These are phyloP conservation scores for Candida orba DNA, from an alignment of 805 yeast species.

Conservation along the genomic window DNA sequence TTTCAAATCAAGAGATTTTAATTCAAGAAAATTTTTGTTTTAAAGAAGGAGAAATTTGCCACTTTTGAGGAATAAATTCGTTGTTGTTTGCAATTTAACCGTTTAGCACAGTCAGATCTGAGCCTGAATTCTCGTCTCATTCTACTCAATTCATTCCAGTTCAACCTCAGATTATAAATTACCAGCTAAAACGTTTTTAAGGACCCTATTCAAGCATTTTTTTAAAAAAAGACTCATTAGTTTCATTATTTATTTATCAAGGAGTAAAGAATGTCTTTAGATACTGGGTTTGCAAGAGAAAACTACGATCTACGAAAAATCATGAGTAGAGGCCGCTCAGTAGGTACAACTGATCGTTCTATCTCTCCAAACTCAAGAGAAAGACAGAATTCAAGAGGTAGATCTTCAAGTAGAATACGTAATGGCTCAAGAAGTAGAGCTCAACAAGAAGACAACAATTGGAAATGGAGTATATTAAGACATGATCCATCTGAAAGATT, in stretches of 20 bases:
- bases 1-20: no score
- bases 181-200: not conserved
- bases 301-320: slow-evolving; percentile 6
- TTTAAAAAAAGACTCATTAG: no score
- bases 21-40: no score
- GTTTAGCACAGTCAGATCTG: no score
- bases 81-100: no score
- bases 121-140: no score
- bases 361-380: slow-evolving; percentile 7
- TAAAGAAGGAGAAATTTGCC: no score
- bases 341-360: slow-evolving; percentile 3
- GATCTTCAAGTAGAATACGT: slow-evolving; percentile 15
- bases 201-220: not conserved
- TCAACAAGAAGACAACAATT: slow-evolving; percentile 23
- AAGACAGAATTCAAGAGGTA: slow-evolving; percentile 6
- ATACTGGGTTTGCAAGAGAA: slow-evolving; percentile 11
- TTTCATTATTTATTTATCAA: no score
- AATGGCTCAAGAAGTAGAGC: slow-evolving; percentile 22
- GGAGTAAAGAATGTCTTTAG: slow-evolving; percentile 7
- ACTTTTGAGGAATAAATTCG: no score
- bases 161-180: not conserved
- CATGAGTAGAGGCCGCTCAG: slow-evolving; percentile 11
- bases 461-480: slow-evolving; percentile 57
- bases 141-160: no score
- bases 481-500: slow-evolving; percentile 72